Evolutionary conservation across 2,329 filamentous ascomycete genomes (phyloP).

Genomic region (Teratosphaeria pseudoeucalypti): DNA sequence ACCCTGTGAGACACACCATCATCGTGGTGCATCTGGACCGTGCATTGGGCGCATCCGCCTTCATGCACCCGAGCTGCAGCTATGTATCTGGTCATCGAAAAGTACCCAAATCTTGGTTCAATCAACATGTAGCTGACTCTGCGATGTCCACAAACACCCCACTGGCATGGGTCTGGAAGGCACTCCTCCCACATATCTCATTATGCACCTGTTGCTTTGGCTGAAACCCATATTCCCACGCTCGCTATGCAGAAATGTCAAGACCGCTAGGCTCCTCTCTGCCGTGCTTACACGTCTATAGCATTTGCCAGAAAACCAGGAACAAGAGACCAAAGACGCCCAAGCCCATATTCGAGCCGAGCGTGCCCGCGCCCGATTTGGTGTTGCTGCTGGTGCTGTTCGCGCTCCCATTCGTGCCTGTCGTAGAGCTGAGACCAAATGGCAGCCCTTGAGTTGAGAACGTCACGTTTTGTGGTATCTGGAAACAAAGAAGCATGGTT

Average conservation of each 20-base stretch:
- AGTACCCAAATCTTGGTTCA: too few relatives aligned
- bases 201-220: not conserved
- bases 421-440: constrained; percentile 14
- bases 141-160: too few relatives aligned
- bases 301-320: constrained; percentile 14
- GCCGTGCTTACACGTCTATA: not conserved
- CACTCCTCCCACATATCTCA: not conserved
- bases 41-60: not conserved
- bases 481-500: not conserved
- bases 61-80: not conserved
- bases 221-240: not conserved
- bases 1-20: not conserved
- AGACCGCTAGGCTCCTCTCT: not conserved
- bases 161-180: too few relatives aligned
- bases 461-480: constrained; percentile 54
- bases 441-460: constrained; percentile 51
- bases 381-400: constrained; percentile 1
- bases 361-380: not conserved
- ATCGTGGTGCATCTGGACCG: not conserved
- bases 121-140: too few relatives aligned
- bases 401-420: constrained; percentile 16
- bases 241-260: not conserved
- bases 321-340: constrained; percentile 13
- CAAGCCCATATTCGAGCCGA: constrained; percentile 6
- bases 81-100: too few relatives aligned